phyloP scores from a whole-genome alignment of 345 rosid genomes.

The Citrus inodora region DNA sequence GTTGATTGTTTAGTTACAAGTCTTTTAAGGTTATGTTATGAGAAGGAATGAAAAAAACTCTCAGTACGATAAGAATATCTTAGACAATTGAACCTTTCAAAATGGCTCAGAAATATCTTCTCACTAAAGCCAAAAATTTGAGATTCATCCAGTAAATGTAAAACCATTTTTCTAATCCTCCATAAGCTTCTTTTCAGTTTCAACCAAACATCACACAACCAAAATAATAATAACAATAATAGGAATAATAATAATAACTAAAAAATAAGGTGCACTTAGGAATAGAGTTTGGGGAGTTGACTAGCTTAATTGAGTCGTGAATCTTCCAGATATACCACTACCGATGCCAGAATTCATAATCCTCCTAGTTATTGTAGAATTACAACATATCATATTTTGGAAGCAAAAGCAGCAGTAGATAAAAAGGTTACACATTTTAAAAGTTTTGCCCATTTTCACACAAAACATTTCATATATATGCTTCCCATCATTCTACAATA shows the following conservation, averaged over 20 bases:
- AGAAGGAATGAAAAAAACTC: neutral
- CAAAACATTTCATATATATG: neutral
- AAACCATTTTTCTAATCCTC: neutral
- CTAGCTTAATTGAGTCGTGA: too few species aligned
- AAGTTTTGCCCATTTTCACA: neutral
- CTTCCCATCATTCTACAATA: neutral
- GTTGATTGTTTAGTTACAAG: too few species aligned
- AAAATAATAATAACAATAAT: too few species aligned
- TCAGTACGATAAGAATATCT: neutral
- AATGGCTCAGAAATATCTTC: neutral
- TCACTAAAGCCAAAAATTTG: neutral
- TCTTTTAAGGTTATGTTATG: neutral
- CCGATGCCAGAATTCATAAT: neutral
- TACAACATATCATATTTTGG: neutral
- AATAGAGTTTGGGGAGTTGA: neutral
- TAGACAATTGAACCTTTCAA: neutral
- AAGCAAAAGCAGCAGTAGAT: neutral
- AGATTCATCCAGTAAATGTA: neutral
- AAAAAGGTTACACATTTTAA: neutral
- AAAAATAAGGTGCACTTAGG: neutral
- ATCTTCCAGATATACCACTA: neutral
- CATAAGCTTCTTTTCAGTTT: neutral
- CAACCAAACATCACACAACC: neutral
- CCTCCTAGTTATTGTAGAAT: neutral
- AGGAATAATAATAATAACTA: accelerated